phyloP scores from a whole-genome alignment of 2,329 filamentous ascomycete genomes.

The Hirsutella rhossiliensis region DNA sequence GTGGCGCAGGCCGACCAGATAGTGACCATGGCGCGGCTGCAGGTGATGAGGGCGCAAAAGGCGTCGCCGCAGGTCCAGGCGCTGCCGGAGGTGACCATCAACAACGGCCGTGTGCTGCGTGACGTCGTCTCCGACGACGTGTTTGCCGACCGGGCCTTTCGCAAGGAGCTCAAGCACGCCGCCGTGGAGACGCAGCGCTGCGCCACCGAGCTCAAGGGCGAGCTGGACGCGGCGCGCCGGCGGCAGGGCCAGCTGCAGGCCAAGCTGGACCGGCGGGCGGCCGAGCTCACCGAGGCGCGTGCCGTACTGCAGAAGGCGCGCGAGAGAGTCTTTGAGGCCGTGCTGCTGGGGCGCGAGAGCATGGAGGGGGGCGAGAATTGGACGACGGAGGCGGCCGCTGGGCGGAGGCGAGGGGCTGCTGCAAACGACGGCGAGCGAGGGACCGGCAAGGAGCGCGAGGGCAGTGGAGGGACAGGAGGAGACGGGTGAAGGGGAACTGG shows the following conservation, averaged over 20 bases:
- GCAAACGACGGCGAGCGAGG: too few species aligned
- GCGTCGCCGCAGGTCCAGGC: constrained; percentile 23
- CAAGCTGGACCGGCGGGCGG: constrained; percentile 18
- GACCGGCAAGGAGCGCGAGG: too few species aligned
- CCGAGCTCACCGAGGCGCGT: constrained; percentile 20
- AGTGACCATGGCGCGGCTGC: constrained; percentile 26
- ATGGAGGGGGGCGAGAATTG: too few species aligned
- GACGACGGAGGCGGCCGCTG: too few species aligned
- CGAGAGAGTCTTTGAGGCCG: constrained; percentile 20
- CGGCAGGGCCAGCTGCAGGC: constrained; percentile 15
- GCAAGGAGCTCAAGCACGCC: constrained; percentile 35
- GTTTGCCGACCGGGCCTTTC: constrained; percentile 38
- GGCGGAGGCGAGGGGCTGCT: too few species aligned
- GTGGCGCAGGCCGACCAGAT: constrained; percentile 33
- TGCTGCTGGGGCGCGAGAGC: not conserved
- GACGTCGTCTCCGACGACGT: constrained; percentile 45
- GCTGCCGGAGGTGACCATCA: constrained; percentile 29
- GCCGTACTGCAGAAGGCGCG: constrained; percentile 29
- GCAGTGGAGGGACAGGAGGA: too few species aligned
- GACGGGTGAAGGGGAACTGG: too few species aligned
- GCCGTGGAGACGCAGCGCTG: constrained; percentile 23
- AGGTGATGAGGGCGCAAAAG: constrained; percentile 26
- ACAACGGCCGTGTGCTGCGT: constrained; percentile 31
- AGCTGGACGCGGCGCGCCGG: constrained; percentile 18
- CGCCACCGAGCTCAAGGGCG: constrained; percentile 15